A percentile compares a stretch with the other conserved stretches of the same genome.
Conservation (phyloP, 495 filamentous ascomycete genomes). For the Saxophila tyrrhenica region DNA sequence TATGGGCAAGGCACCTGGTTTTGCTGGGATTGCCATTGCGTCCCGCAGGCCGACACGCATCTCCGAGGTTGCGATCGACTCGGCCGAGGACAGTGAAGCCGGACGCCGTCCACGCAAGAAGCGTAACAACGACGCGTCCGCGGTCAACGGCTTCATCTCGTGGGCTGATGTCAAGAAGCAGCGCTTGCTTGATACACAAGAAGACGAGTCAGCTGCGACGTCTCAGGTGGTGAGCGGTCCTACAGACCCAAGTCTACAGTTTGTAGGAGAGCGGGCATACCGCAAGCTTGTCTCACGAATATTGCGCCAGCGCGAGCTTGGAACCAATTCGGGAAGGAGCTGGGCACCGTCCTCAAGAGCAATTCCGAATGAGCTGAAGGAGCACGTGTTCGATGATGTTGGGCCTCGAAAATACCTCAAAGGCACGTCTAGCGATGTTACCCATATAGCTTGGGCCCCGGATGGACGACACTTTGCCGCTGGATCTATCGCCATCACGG, state of each 20-base stretch:
- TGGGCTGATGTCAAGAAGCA: conserved; percentile 5
- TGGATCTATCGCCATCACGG: conserved; percentile 63
- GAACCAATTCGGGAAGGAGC: conserved; percentile 16
- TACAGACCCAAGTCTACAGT: background rate
- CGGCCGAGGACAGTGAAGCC: background rate
- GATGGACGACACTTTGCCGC: conserved; percentile 33
- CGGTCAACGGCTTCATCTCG: conserved; percentile 6
- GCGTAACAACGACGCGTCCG: conserved; percentile 4
- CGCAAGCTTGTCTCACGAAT: conserved; percentile 10
- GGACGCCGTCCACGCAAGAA: background rate
- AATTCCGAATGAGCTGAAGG: conserved; percentile 19
- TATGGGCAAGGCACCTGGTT: background rate
- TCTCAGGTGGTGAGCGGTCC: background rate
- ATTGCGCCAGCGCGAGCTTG: conserved; percentile 27
- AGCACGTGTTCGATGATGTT: conserved; percentile 20
- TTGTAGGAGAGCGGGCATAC: conserved; percentile 1
- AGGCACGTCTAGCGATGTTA: conserved; percentile 45
- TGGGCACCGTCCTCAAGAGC: conserved; percentile 6
- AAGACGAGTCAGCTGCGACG: background rate
- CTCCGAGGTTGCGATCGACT: background rate
- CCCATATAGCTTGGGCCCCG: conserved; percentile 44
- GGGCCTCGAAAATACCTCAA: conserved; percentile 23
- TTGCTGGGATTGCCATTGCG: background rate
- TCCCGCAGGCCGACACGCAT: background rate
- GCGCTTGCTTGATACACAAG: background rate